phyloP scores from a whole-genome alignment of 2,329 filamentous ascomycete genomes.

The Alternaria burnsii region DNA sequence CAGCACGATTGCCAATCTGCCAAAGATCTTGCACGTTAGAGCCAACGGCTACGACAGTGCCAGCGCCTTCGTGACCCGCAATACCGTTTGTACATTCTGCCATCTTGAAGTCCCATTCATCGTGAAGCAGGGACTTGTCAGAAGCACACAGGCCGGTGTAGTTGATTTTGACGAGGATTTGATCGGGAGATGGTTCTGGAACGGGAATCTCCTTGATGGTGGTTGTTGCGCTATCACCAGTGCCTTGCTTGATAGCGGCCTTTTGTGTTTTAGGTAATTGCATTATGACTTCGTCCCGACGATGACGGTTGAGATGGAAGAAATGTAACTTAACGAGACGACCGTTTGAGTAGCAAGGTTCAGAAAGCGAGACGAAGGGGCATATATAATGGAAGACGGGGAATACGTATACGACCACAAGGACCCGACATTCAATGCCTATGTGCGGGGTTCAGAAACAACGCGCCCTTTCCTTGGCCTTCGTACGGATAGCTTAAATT shows the following conservation, averaged over 20 bases:
- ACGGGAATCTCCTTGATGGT: slow-evolving; percentile 44
- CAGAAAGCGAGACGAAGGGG: background rate
- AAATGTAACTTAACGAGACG: background rate
- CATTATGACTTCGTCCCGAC: slow-evolving; percentile 23
- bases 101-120: slow-evolving; percentile 49
- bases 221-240: slow-evolving; percentile 27
- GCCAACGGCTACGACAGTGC: slow-evolving; percentile 75
- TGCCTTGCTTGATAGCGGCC: slow-evolving; percentile 49
- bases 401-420: background rate
- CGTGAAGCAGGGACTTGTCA: slow-evolving; percentile 55
- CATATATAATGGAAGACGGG: background rate
- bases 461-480: background rate
- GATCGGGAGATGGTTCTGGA: slow-evolving; percentile 56
- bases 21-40: slow-evolving; percentile 71
- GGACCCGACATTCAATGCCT: background rate
- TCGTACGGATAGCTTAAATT: background rate
- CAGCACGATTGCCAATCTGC: slow-evolving; percentile 64
- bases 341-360: background rate
- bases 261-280: slow-evolving; percentile 45
- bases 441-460: slow-evolving; percentile 3
- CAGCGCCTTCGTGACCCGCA: slow-evolving; percentile 79
- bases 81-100: slow-evolving; percentile 55
- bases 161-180: slow-evolving; percentile 65
- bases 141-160: slow-evolving; percentile 65
- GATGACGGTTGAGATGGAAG: background rate